Percentiles rank a stretch among this genome's conserved stretches.
Evolutionary conservation across 768 basidiomycete genomes (phyloP).

Genomic region (Suillus subalutaceus): DNA sequence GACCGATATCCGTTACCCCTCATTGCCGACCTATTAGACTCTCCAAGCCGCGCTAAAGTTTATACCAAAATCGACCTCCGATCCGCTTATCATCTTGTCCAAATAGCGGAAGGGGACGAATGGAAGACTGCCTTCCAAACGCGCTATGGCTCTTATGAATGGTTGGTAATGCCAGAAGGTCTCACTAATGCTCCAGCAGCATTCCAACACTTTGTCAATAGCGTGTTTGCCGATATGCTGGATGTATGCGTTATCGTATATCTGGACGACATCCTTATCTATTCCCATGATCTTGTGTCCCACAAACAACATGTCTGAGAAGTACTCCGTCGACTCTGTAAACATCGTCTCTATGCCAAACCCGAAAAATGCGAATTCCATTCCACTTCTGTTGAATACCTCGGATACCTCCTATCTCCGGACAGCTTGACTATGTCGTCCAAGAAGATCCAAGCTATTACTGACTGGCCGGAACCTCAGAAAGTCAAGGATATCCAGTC

Average conservation of each 20-base stretch:
- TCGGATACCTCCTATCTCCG: no score
- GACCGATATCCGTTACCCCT: no score
- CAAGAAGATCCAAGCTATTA: no score
- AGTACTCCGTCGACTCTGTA: accelerated
- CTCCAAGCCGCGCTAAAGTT: no score
- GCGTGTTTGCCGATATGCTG: not conserved
- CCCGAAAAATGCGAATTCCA: no score
- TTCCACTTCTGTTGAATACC: no score
- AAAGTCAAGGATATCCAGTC: not conserved
- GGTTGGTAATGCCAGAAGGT: not conserved
- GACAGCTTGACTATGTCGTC: no score
- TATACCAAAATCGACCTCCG: no score
- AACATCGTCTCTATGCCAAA: not conserved
- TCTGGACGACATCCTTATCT: not conserved
- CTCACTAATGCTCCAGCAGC: not conserved
- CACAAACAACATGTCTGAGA: not conserved
- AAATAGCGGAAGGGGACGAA: not conserved
- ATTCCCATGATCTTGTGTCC: not conserved
- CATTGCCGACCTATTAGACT: no score
- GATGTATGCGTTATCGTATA: not conserved
- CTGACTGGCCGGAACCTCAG: not conserved
- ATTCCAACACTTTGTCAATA: not conserved
- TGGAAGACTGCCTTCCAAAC: not conserved
- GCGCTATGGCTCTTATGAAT: not conserved
- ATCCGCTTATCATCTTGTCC: not conserved